These are phyloP conservation scores for Stentor coeruleus DNA, from an alignment of 73 alveolate genomes.

Conservation along the genomic window DNA sequence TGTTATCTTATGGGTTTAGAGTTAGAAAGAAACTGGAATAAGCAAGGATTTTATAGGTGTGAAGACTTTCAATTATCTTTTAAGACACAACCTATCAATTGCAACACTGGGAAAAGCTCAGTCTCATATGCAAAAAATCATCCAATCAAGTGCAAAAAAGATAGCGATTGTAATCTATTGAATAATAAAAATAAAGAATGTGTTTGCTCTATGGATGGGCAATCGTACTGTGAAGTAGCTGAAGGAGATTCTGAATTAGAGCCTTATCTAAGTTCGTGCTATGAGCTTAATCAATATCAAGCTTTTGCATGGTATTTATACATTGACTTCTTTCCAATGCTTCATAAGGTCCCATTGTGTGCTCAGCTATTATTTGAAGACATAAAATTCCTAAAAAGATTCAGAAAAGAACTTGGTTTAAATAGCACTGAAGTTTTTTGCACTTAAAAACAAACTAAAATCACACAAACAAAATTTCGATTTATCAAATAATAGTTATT, in stretches of 20 bases:
- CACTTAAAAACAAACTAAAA: no score
- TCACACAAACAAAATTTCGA: no score
- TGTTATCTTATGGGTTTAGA: background rate
- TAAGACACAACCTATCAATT: background rate
- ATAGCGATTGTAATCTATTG: background rate
- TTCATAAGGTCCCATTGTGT: conserved; percentile 8
- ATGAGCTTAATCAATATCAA: background rate
- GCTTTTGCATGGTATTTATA: background rate
- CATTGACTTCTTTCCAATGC: conserved; percentile 13
- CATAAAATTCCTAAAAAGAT: background rate
- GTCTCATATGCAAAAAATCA: background rate
- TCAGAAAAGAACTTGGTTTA: no score
- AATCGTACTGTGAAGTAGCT: background rate
- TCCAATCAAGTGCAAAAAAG: background rate
- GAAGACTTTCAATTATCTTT: background rate
- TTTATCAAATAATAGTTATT: no score
- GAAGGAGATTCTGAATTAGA: background rate
- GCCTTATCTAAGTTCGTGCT: background rate
- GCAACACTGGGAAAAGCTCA: background rate
- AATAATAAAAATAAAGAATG: background rate
- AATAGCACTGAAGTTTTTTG: no score
- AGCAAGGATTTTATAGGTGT: background rate
- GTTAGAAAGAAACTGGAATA: background rate
- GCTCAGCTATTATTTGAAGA: background rate
- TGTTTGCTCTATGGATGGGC: conserved; percentile 15